Percentiles rank a stretch among this genome's conserved stretches.
These are phyloP conservation scores for Pichia sp. DNA, from an alignment of 1,139 yeast species.

Conservation along the genomic window DNA sequence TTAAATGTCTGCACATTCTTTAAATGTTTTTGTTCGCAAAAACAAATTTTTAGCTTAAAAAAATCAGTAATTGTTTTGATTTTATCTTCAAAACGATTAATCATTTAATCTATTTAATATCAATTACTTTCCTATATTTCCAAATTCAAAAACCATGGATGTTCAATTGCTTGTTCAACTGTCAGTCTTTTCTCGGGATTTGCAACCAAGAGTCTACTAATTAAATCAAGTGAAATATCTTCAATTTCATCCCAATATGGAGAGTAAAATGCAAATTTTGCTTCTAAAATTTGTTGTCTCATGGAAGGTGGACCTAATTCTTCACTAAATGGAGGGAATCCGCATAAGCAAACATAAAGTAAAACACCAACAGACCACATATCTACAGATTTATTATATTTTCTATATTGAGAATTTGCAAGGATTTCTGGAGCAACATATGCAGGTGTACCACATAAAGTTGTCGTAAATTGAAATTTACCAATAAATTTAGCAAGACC, in stretches of 20 bases:
- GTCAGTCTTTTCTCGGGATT: constrained; percentile 50
- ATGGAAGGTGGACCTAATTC: constrained; percentile 74
- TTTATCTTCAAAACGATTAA: too few relatives aligned
- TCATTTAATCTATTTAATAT: too few relatives aligned
- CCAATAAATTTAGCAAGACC: constrained; percentile 77
- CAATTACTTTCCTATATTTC: too few relatives aligned
- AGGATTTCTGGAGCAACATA: constrained; percentile 79
- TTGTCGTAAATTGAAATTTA: constrained; percentile 67
- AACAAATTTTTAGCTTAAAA: too few relatives aligned
- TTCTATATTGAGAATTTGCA: constrained; percentile 39
- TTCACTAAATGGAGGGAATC: constrained; percentile 81
- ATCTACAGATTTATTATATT: constrained; percentile 67
- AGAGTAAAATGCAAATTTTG: constrained; percentile 65
- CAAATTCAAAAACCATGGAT: constrained; percentile 51
- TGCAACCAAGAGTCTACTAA: constrained; percentile 53
- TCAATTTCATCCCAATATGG: constrained; percentile 74
- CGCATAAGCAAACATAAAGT: constrained; percentile 70
- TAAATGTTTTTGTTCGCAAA: constrained; percentile 24
- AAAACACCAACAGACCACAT: constrained; percentile 79
- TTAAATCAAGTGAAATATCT: constrained; percentile 60
- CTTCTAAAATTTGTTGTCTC: constrained; percentile 66
- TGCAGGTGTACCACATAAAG: constrained; percentile 79
- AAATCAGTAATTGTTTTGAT: too few relatives aligned
- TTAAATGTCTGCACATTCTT: constrained; percentile 24
- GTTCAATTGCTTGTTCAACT: constrained; percentile 46